These are phyloP conservation scores for Nepenthes gracilis DNA, from an alignment of 148 eudicot genomes.

Conservation along the genomic window DNA sequence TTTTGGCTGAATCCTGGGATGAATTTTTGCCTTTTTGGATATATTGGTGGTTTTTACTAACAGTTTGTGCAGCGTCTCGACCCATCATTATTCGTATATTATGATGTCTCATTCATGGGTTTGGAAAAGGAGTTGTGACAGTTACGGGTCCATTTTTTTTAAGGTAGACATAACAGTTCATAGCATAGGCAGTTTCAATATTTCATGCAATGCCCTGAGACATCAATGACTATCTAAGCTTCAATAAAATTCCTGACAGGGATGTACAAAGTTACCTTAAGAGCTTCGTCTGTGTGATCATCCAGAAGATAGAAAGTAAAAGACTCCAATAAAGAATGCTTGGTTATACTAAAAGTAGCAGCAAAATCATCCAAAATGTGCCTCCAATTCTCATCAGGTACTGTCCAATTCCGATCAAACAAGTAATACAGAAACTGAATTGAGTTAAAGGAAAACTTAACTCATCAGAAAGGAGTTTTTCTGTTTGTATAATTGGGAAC, in stretches of 20 bases:
- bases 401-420: conserved; percentile 84
- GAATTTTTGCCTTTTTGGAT: no score
- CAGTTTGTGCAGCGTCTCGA: no score
- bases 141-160: no score
- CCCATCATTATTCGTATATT: no score
- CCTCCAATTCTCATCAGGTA: conserved; percentile 65
- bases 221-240: background rate
- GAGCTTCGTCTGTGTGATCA: conserved; percentile 72
- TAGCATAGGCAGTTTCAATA: no score
- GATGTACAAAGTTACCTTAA: conserved; percentile 42
- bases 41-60: no score
- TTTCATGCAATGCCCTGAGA: no score
- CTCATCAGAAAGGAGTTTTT: background rate
- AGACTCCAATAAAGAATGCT: conserved; percentile 79
- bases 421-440: conserved; percentile 74
- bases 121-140: no score
- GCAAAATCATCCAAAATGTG: conserved; percentile 78
- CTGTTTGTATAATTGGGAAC: background rate
- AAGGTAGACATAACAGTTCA: no score
- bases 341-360: conserved; percentile 62
- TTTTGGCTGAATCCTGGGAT: no score
- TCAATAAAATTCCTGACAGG: background rate
- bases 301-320: conserved; percentile 83
- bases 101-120: no score
- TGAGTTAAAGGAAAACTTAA: conserved; percentile 30